phyloP scores from a whole-genome alignment of 176 grass and related monocot genomes.

The Dendrocalamus sinicus region DNA sequence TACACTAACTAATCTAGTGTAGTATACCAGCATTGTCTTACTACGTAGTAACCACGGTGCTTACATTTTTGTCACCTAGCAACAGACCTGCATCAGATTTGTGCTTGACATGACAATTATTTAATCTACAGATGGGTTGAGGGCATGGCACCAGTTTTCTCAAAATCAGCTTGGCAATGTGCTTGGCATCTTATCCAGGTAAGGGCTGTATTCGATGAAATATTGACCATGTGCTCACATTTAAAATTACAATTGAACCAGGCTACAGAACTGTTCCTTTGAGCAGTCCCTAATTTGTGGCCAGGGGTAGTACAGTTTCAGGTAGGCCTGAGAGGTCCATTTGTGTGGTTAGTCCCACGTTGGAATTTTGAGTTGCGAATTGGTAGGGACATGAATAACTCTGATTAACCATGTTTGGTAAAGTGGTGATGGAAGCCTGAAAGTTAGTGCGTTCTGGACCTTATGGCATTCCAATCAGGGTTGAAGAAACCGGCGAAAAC shows the following conservation, averaged over 20 bases:
- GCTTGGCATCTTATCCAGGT: conserved; percentile 97
- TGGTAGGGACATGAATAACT: conserved; percentile 16
- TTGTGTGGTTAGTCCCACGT: conserved; percentile 12
- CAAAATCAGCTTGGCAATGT: conserved; percentile 87
- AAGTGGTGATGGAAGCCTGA: background rate
- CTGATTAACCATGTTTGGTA: conserved; percentile 15
- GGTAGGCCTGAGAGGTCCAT: conserved; percentile 4
- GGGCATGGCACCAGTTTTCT: conserved; percentile 88
- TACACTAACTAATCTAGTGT: background rate
- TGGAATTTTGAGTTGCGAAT: background rate
- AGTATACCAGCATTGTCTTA: conserved; percentile 13
- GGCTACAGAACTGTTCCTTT: background rate
- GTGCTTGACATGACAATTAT: conserved; percentile 26
- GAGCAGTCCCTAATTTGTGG: background rate
- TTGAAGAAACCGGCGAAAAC: background rate
- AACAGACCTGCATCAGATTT: conserved; percentile 20
- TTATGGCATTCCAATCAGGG: background rate
- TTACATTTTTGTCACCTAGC: background rate
- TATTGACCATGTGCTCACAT: conserved; percentile 6
- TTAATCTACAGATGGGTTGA: conserved; percentile 84
- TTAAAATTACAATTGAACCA: conserved; percentile 9
- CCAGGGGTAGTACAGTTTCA: conserved; percentile 22
- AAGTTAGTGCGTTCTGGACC: background rate
- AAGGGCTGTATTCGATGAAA: conserved; percentile 19
- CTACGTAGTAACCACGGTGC: background rate